Evolutionary conservation across 169 alveolate genomes (phyloP), one percentile per base, ranked within the genome.

Genomic region (Plasmodium coatneyi): DNA sequence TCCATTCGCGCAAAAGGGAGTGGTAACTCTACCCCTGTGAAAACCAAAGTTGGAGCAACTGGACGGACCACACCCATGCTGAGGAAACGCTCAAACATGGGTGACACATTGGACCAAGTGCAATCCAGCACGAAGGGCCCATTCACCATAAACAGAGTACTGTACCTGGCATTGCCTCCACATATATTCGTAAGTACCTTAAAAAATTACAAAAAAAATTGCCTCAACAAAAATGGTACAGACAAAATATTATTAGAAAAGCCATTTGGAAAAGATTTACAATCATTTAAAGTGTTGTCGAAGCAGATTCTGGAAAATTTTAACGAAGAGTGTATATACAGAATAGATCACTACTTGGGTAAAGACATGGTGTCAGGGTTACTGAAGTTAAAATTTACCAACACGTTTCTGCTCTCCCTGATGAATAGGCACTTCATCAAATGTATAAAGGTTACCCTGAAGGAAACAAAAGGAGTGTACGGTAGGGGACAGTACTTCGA

Each of bases 401-500:
- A 95, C 36, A 81, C 93, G 5, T 92, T 95, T 52, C 94, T 95
- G 80, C 72, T 76, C 34, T 94, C 95, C 16, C 86, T 95, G 30
- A 92, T 95, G 86, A 95, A 93, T 76, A 66, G 96, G 43, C 92
- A 93, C 74, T 92, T 91, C 80, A 95, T 95, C 22, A 84, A 86
- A 25, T 86, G 95, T 43, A 96, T 95, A 32, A 92, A 95, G 39
- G 92, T 95, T 28, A 94, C 96, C 6, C 80, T 94, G 80, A 94
- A 93, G 41, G 97, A 92, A 66, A 82, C 92, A 34, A 78, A 81
- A 36, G 95, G 95, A 12, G 89, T 82, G 16, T 81, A 89, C 71
- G 96, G 97, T 22, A 95, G 97, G 76, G 97, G 96, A 0, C 96
- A 96, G 14, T 95, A 95, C 92, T 95, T 95, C 83, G 95, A 95